phyloP scores from a whole-genome alignment of 257 asterid species.

The Solanum lycopersicoides region DNA sequence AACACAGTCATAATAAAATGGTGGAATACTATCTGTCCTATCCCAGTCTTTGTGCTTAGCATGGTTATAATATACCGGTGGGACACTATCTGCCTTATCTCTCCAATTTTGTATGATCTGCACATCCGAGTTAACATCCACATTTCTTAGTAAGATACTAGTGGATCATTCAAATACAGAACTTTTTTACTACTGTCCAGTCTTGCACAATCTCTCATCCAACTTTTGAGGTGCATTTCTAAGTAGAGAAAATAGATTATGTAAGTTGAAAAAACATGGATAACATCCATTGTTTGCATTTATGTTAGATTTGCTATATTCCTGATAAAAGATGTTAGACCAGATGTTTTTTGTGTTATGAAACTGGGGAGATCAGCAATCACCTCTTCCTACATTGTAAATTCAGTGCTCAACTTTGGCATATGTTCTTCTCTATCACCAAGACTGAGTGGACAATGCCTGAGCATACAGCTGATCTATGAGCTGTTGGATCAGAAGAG shows the following conservation, averaged over 20 bases:
- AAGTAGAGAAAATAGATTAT: neutral
- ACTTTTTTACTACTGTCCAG: neutral
- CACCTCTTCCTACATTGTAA: neutral
- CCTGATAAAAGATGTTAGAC: neutral
- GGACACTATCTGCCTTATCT: neutral
- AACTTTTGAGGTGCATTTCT: neutral
- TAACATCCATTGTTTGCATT: neutral
- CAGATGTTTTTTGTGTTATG: neutral
- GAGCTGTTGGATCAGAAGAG: neutral
- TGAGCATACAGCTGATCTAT: neutral
- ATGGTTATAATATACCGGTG: neutral
- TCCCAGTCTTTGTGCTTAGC: neutral
- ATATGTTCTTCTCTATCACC: neutral
- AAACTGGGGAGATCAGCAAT: neutral
- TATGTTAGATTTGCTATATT: neutral
- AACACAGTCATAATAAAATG: neutral
- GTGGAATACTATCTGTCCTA: neutral
- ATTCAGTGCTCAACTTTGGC: neutral
- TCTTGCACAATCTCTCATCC: neutral
- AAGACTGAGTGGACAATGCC: neutral
- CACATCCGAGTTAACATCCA: neutral
- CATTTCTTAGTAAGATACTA: neutral
- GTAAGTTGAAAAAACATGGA: neutral
- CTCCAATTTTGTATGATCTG: neutral
- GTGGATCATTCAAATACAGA: neutral